Evolutionary conservation across 345 rosid genomes (phyloP).

Genomic region (Trapa incisa): DNA sequence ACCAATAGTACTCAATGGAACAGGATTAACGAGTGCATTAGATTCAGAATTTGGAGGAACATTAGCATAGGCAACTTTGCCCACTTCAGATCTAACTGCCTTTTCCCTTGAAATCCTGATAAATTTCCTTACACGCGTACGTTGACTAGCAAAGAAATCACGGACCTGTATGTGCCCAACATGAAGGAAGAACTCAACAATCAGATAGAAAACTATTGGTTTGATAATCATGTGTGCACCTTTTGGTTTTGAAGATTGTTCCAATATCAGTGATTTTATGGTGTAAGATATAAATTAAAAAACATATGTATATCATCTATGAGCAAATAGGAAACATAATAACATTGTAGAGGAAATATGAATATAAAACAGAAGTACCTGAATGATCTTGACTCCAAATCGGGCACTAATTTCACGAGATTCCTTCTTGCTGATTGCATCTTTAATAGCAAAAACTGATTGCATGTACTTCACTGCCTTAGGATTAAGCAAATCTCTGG

Average conservation of each 20-base stretch:
- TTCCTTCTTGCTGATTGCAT: slow-evolving; percentile 89
- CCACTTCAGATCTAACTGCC: slow-evolving; percentile 26
- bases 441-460: slow-evolving; percentile 81
- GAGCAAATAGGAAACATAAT: neutral
- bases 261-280: neutral
- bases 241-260: neutral
- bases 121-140: slow-evolving; percentile 72
- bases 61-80: slow-evolving; percentile 16
- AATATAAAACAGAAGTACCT: slow-evolving; percentile 28
- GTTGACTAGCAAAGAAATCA: slow-evolving; percentile 78
- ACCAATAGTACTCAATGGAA: slow-evolving; percentile 35
- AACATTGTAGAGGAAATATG: neutral
- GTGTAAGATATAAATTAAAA: neutral
- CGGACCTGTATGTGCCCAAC: slow-evolving; percentile 40
- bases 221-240: neutral
- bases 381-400: slow-evolving; percentile 73
- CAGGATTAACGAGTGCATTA: slow-evolving; percentile 25
- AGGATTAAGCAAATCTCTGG: slow-evolving; percentile 88
- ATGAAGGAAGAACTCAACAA: neutral
- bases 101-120: slow-evolving; percentile 75
- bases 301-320: neutral
- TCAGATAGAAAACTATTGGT: neutral
- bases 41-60: slow-evolving; percentile 26
- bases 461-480: slow-evolving; percentile 93
- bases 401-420: slow-evolving; percentile 85